phyloP scores from a whole-genome alignment of 495 filamentous ascomycete species.

The Aspergillus baeticus region DNA sequence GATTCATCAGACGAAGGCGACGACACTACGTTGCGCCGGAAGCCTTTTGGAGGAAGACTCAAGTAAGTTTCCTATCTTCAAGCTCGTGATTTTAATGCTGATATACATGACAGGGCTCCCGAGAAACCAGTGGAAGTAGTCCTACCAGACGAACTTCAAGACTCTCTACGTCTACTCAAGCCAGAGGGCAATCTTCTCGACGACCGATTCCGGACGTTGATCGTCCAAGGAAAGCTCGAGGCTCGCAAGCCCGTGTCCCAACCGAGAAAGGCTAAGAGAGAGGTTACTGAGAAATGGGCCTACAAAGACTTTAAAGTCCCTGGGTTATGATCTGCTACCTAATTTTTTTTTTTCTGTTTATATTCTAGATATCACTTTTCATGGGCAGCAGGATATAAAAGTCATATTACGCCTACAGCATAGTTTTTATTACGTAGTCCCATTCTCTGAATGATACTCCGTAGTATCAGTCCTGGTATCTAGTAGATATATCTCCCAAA shows the following conservation, averaged over 20 bases:
- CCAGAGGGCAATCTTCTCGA: conserved; percentile 92
- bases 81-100: background rate
- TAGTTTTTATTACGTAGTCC: too few species aligned
- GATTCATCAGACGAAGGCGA: conserved; percentile 55
- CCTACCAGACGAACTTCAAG: conserved; percentile 88
- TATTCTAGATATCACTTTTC: conserved; percentile 14
- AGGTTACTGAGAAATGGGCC: conserved; percentile 90
- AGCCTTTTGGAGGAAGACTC: conserved; percentile 71
- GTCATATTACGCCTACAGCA: too few species aligned
- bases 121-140: conserved; percentile 83
- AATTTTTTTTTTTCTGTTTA: conserved; percentile 16
- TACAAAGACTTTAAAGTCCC: conserved; percentile 86
- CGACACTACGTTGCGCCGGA: conserved; percentile 62
- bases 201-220: conserved; percentile 84
- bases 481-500: too few species aligned
- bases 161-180: conserved; percentile 83
- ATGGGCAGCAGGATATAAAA: conserved; percentile 11
- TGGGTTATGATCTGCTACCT: conserved; percentile 26
- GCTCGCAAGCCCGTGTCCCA: conserved; percentile 71
- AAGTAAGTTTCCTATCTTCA: conserved; percentile 42
- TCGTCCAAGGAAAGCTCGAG: conserved; percentile 88
- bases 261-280: conserved; percentile 72
- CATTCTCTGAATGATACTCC: too few species aligned
- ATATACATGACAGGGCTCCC: conserved; percentile 53
- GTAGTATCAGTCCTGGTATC: too few species aligned